These are phyloP conservation scores for Puccinia novopanici DNA, from an alignment of 1,284 basidiomycete species.

Conservation along the genomic window DNA sequence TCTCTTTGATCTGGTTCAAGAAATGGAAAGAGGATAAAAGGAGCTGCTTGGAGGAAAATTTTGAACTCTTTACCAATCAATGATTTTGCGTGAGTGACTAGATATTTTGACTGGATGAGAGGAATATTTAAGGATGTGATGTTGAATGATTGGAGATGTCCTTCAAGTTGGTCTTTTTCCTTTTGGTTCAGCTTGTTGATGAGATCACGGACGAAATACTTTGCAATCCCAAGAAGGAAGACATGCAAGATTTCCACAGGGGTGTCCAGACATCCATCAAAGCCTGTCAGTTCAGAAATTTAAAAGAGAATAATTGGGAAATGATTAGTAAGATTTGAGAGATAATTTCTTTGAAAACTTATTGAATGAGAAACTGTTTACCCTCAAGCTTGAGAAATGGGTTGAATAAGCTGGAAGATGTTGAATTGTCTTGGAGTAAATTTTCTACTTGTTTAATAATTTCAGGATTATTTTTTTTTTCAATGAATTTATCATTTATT, in stretches of 20 bases:
- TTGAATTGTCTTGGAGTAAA: not conserved
- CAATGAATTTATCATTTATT: slow-evolving; percentile 9
- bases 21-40: slow-evolving; percentile 6
- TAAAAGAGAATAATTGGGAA: not conserved
- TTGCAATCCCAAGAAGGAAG: too few species aligned
- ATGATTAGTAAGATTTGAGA: not conserved
- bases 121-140: slow-evolving; percentile 2
- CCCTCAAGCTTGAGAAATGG: too few species aligned
- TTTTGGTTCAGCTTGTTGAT: too few species aligned
- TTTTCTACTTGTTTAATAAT: not conserved
- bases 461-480: not conserved
- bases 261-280: not conserved
- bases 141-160: not conserved
- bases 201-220: too few species aligned
- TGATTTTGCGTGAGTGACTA: too few species aligned
- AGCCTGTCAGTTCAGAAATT: not conserved
- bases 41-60: slow-evolving; percentile 23
- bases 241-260: slow-evolving; percentile 1
- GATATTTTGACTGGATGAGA: not conserved
- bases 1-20: not conserved
- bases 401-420: not conserved
- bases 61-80: slow-evolving; percentile 10
- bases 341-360: not conserved
- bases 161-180: too few species aligned
- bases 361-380: not conserved